Evolutionary conservation across 2,329 filamentous ascomycete species (phyloP), one percentile per base, ranked within the genome.

Genomic region (Aspergillaceae sp.): DNA sequence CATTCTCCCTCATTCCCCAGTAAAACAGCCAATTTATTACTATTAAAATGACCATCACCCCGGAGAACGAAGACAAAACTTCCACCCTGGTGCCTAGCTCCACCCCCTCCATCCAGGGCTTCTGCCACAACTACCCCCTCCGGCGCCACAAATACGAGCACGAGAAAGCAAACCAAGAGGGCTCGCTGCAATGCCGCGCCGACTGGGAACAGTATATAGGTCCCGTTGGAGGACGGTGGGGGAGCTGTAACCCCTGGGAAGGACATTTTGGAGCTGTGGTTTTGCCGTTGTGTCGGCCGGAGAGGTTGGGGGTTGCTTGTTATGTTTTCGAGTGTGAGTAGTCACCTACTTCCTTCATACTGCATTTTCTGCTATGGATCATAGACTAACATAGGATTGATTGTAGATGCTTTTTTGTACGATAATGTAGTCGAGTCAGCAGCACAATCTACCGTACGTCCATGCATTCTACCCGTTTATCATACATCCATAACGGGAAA

Each of bases 191-290:
- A 8, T 48, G 45, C 11, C 48, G 50, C 8, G 42, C 40, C 10
- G 50, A 54, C 38, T 53, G 52, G 52, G 42, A 43, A 10, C 46
- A 28, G 10, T 52, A 49, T 27, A 53, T 54, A 29, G 52, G 52
- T 3, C 50, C 47, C 10, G 51, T 52, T 8, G 50, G 52, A 19
- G 19, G 19, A 42, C 47, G 52, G 7, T 54, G 52, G 52, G 50
- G 50, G 9, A 49, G 42, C 33, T 50, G 50, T 26, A 53, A 54
- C 29, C 48, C 48, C 0, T 53, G 43, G 41, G 48, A 54, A 3
- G 52, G 52, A 2, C 47, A 54, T 34, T 55, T 55, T 19, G 44
- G 46, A 4, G 43, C 50, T 0, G 49, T 55, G 2, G 45, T 51
- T 4, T 10, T 53, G 26, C 51, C 51, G 4, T 44, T 50, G 7